Base-by-base conservation (phyloP, 805 yeast genomes). In the Groenewaldozyma salmanticensis region DNA sequence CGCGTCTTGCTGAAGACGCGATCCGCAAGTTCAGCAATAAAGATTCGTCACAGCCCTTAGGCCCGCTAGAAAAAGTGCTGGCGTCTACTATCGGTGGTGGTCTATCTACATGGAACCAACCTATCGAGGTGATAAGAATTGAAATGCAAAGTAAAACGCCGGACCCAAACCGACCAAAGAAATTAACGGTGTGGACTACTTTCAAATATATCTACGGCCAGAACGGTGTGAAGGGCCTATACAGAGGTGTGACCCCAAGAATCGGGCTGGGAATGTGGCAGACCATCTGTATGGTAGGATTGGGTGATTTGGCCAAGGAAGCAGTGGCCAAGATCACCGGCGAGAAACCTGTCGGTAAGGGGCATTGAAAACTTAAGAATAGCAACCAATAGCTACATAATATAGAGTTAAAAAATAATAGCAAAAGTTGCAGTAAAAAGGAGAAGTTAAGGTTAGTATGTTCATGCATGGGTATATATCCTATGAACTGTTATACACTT, bases 241-340 rank as follows among this genome's bases (percentile, higher is more conserved):
- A 88, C 62, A 75, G 95, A 63, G 98, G 98, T 59, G 96, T 88
- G 35, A 78, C 97, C 13, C 97, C 98, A 53, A 82, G 98, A 72
- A 76, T 92, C 52, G 96, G 95, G 42, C 74, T 92, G 50, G 94
- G 97, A 55, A 81, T 90, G 48, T 92, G 97, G 96, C 98, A 92
- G 70, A 90, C 97, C 2, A 86, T 90, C 35, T 90, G 94, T 63
- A 90, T 90, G 97, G 97, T 90, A 45, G 96, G 95, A 9, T 77
- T 92, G 52, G 98, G 97, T 61, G 98, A 92, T 59, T 84, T 87
- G 64, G 87, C 87, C 27, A 81, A 77, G 61, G 86, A 79, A 42
- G 68, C 70, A 42, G 81, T 81, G 39, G 84, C 71, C 24, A 70
- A 62, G 43, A 42, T 79, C 45, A 77, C 84, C 4, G 83, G 83